These are phyloP conservation scores for Albugo laibachii DNA, from an alignment of 352 stramenopile genomes.

Conservation along the genomic window DNA sequence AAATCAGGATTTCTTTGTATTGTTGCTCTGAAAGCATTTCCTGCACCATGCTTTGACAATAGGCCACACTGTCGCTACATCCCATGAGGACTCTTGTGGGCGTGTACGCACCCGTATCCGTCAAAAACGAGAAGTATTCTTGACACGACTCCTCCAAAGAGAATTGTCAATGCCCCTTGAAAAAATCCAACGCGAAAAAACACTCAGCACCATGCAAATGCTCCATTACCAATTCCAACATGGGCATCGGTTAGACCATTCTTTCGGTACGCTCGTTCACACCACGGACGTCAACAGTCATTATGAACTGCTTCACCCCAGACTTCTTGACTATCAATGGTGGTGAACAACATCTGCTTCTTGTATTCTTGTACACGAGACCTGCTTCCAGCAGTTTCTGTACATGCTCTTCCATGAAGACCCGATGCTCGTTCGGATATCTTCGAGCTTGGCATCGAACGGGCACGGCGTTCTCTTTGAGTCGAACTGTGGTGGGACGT, in stretches of 20 bases:
- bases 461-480: slow-evolving; percentile 1
- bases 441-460: not conserved
- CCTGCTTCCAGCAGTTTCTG: not conserved
- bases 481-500: slow-evolving; percentile 1
- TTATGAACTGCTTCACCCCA: slow-evolving; percentile 4
- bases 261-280: slow-evolving; percentile 9
- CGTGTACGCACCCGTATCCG: slow-evolving; percentile 8
- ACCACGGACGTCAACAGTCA: slow-evolving; percentile 8
- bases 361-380: not conserved
- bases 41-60: slow-evolving; percentile 4
- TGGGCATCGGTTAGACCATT: slow-evolving; percentile 9
- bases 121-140: slow-evolving; percentile 9
- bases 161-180: slow-evolving; percentile 11
- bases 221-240: slow-evolving; percentile 3
- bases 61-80: slow-evolving; percentile 4
- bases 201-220: not conserved
- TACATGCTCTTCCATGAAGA: slow-evolving; percentile 2
- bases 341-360: slow-evolving; percentile 2
- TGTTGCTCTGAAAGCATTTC: too few relatives aligned
- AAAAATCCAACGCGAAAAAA: slow-evolving; percentile 11
- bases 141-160: slow-evolving; percentile 5
- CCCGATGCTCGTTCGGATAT: slow-evolving; percentile 1
- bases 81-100: slow-evolving; percentile 7
- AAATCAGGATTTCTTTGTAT: too few relatives aligned
- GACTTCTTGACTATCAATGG: slow-evolving; percentile 2